Conservation (phyloP, 2,329 filamentous ascomycete species). For the Microdochium paspali region DNA sequence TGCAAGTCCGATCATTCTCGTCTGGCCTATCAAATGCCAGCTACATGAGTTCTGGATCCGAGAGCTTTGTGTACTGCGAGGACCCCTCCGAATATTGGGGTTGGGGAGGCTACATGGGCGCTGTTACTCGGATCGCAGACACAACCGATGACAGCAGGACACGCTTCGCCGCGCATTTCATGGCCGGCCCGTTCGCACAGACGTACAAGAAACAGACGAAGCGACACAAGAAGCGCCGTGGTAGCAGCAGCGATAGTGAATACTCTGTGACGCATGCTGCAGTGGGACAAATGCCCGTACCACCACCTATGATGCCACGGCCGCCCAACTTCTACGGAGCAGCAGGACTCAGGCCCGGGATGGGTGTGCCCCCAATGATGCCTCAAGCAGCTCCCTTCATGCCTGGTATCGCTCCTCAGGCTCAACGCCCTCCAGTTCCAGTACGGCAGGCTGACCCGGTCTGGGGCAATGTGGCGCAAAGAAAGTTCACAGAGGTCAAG, state of each 20-base stretch:
- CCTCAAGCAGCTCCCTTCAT: background rate
- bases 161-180: conserved; percentile 16
- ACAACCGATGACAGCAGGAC: conserved; percentile 11
- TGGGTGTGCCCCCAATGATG: background rate
- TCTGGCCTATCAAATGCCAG: background rate
- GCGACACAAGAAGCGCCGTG: conserved; percentile 1
- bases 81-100: conserved; percentile 10
- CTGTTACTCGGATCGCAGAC: conserved; percentile 16
- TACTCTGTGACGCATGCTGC: too few species aligned
- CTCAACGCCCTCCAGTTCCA: background rate
- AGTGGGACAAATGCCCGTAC: background rate
- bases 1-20: background rate
- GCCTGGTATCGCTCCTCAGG: background rate
- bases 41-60: conserved; percentile 15
- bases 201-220: conserved; percentile 6
- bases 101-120: conserved; percentile 15
- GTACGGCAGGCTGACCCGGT: background rate
- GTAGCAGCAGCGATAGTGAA: background rate
- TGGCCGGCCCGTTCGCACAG: conserved; percentile 19
- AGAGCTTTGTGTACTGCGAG: conserved; percentile 17
- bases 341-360: background rate
- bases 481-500: background rate
- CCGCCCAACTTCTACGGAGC: background rate
- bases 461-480: conserved; percentile 1
- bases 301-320: background rate